These are phyloP conservation scores for Cystobasidium sp. DNA, from an alignment of 1,284 basidiomycete genomes.

Conservation along the genomic window DNA sequence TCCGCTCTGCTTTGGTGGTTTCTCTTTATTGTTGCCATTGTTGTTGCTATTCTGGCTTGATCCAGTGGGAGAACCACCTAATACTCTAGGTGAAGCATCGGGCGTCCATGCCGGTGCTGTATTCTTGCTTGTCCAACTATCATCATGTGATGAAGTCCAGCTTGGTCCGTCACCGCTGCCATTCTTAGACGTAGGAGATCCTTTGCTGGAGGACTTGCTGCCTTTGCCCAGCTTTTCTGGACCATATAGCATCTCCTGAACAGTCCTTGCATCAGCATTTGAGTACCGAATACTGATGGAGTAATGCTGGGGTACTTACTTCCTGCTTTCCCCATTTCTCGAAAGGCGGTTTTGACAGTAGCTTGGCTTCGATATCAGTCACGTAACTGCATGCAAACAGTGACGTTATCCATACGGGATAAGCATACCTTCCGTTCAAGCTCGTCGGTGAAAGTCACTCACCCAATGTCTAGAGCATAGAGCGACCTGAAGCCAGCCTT, in stretches of 20 bases:
- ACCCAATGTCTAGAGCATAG: constrained; percentile 49
- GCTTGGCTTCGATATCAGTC: constrained; percentile 9
- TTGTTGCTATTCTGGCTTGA: too few species aligned
- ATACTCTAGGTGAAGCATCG: background rate
- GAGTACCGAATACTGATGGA: background rate
- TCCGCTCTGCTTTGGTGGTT: too few species aligned
- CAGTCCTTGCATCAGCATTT: background rate
- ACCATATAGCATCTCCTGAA: constrained; percentile 4
- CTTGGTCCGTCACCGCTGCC: background rate
- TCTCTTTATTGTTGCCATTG: too few species aligned
- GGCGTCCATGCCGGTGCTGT: background rate
- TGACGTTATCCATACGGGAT: background rate
- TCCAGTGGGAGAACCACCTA: background rate
- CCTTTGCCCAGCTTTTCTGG: background rate
- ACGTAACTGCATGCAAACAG: background rate
- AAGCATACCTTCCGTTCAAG: background rate
- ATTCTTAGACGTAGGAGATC: background rate
- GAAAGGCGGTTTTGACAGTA: constrained; percentile 24
- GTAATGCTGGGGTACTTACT: background rate
- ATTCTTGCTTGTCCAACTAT: background rate
- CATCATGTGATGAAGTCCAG: background rate
- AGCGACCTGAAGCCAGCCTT: constrained; percentile 48
- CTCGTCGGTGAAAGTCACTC: background rate
- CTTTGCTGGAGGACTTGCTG: background rate
- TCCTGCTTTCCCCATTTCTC: constrained; percentile 15